phyloP scores from a whole-genome alignment of 306 rosid species.

The Quercus robur region DNA sequence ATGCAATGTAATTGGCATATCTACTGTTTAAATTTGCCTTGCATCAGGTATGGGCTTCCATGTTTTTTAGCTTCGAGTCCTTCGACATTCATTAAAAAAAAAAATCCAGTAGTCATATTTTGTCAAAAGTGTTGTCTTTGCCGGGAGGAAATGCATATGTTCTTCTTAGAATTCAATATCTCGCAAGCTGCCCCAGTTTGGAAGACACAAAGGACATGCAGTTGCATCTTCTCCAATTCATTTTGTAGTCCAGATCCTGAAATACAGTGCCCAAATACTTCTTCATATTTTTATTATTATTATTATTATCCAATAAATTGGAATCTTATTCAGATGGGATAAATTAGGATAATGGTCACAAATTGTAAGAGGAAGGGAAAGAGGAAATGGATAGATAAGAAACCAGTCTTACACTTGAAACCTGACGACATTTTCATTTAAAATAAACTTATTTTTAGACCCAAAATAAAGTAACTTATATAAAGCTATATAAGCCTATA shows the following conservation, averaged over 20 bases:
- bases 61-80: conserved; percentile 8
- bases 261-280: background rate
- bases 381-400: background rate
- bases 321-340: background rate
- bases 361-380: background rate
- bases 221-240: background rate
- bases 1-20: too few species aligned
- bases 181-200: background rate
- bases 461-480: background rate
- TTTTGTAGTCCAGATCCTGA: background rate
- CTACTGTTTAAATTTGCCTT: conserved; percentile 22
- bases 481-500: background rate
- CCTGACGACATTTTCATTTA: background rate
- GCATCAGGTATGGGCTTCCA: conserved; percentile 68
- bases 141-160: too few species aligned
- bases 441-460: too few species aligned
- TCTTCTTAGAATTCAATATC: background rate
- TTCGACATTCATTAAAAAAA: background rate
- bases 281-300: background rate
- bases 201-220: background rate
- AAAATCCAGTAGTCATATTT: background rate
- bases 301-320: background rate
- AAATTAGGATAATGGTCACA: background rate
- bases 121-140: conserved; percentile 6
- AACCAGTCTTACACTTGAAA: background rate